Conservation (phyloP, 306 rosid species). For the Abrus pulchellus region DNA sequence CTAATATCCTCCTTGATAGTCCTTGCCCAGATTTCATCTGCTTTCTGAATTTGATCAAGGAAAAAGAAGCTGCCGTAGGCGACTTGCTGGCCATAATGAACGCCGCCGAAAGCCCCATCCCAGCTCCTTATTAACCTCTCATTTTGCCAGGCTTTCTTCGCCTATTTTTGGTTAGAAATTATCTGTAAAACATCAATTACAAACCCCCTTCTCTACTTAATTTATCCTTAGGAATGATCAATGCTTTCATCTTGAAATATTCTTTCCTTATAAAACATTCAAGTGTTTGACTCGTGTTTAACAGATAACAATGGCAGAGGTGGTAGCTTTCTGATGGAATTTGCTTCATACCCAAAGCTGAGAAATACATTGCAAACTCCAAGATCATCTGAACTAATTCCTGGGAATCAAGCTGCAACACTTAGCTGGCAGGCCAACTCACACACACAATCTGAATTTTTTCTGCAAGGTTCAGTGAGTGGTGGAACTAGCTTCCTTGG, state of each 20-base stretch:
- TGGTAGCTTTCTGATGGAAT: slow-evolving; percentile 85
- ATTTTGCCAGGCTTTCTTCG: slow-evolving; percentile 64
- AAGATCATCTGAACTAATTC: slow-evolving; percentile 60
- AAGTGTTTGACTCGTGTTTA: slow-evolving; percentile 39
- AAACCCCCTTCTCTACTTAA: neutral
- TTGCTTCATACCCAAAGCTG: slow-evolving; percentile 69
- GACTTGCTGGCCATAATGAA: slow-evolving; percentile 95
- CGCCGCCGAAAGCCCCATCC: slow-evolving; percentile 94
- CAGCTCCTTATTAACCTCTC: slow-evolving; percentile 71
- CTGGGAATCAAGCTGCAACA: slow-evolving; percentile 54
- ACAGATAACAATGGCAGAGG: slow-evolving; percentile 67
- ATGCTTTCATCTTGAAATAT: slow-evolving; percentile 5
- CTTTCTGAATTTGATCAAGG: slow-evolving; percentile 96
- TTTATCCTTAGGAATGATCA: neutral
- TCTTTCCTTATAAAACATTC: slow-evolving; percentile 4
- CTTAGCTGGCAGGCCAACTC: slow-evolving; percentile 72
- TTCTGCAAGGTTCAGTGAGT: slow-evolving; percentile 66
- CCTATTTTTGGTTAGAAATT: slow-evolving; percentile 68
- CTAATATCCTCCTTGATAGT: slow-evolving; percentile 48
- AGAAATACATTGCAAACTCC: slow-evolving; percentile 62
- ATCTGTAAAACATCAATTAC: slow-evolving; percentile 39
- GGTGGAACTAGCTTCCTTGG: slow-evolving; percentile 65
- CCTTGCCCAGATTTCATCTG: slow-evolving; percentile 81
- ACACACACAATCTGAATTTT: slow-evolving; percentile 61
- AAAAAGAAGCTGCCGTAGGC: slow-evolving; percentile 94